Evolutionary conservation across 345 rosid species (phyloP).

Genomic region (Gossypium raimondii): DNA sequence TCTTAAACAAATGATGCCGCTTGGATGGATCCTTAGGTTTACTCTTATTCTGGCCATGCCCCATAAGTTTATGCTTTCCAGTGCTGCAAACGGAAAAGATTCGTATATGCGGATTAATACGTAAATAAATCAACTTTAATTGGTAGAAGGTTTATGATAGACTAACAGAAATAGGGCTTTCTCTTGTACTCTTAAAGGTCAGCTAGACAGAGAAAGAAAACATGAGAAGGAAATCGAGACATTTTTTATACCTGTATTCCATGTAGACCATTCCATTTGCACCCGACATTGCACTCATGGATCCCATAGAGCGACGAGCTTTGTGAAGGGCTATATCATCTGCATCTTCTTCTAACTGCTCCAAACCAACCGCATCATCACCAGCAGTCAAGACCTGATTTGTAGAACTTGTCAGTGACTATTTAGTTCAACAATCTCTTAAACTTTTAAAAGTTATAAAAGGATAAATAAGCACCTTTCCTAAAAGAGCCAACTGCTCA

Average conservation of each 20-base stretch:
- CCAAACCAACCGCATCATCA: slow-evolving; percentile 78
- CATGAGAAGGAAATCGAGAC: not conserved
- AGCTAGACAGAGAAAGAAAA: slow-evolving; percentile 26
- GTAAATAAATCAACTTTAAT: not conserved
- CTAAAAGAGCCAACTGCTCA: slow-evolving; percentile 73
- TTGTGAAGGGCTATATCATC: slow-evolving; percentile 80
- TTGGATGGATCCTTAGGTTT: slow-evolving; percentile 83
- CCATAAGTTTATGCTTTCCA: slow-evolving; percentile 37
- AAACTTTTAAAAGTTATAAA: not conserved
- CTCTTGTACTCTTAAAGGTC: not conserved
- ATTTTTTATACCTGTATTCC: slow-evolving; percentile 65
- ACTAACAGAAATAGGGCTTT: not conserved
- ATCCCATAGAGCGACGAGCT: slow-evolving; percentile 42
- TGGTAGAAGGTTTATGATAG: not conserved
- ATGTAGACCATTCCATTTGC: slow-evolving; percentile 80
- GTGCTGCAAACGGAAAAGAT: slow-evolving; percentile 33
- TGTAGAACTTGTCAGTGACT: slow-evolving; percentile 15
- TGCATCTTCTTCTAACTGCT: slow-evolving; percentile 84
- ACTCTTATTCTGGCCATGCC: slow-evolving; percentile 40
- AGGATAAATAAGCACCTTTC: slow-evolving; percentile 41
- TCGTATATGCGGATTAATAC: not conserved
- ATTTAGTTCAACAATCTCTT: not conserved
- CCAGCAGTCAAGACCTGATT: slow-evolving; percentile 76
- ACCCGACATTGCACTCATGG: slow-evolving; percentile 51
- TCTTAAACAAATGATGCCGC: slow-evolving; percentile 69